Evolutionary conservation across 768 basidiomycete species (phyloP).

Genomic region (Krasilnikovozyma curviuscula): DNA sequence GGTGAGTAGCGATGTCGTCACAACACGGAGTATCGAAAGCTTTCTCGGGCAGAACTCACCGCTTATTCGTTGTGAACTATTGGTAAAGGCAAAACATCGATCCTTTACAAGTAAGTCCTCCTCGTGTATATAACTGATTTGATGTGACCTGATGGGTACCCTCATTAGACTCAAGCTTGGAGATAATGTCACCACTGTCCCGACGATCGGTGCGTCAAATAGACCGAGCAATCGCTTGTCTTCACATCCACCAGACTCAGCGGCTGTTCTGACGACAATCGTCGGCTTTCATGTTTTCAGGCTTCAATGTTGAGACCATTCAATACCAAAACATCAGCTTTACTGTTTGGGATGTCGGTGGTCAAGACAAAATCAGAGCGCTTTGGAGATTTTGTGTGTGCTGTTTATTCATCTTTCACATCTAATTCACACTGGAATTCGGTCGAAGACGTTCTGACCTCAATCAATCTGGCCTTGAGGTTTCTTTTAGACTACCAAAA

Average conservation of each 20-base stretch:
- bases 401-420: neutral
- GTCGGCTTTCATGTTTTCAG: no score
- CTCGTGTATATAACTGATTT: no score
- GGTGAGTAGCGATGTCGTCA: no score
- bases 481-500: no score
- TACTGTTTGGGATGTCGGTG: conserved; percentile 92
- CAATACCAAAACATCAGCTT: conserved; percentile 92
- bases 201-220: conserved; percentile 97
- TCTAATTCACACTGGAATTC: neutral
- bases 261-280: no score
- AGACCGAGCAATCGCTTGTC: no score
- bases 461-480: no score
- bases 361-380: conserved; percentile 98
- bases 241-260: no score
- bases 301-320: conserved; percentile 97
- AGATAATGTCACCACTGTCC: conserved; percentile 95
- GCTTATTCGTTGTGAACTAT: neutral
- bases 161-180: conserved; percentile 97
- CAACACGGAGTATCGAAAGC: no score
- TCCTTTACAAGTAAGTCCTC: conserved; percentile 96
- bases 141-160: no score
- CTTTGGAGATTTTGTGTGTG: conserved; percentile 71
- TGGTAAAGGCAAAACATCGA: conserved; percentile 48
- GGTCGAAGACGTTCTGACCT: neutral
- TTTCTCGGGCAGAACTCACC: neutral